These are phyloP conservation scores for Anethum foeniculum DNA, from an alignment of 140 eudicot species.

Conservation along the genomic window DNA sequence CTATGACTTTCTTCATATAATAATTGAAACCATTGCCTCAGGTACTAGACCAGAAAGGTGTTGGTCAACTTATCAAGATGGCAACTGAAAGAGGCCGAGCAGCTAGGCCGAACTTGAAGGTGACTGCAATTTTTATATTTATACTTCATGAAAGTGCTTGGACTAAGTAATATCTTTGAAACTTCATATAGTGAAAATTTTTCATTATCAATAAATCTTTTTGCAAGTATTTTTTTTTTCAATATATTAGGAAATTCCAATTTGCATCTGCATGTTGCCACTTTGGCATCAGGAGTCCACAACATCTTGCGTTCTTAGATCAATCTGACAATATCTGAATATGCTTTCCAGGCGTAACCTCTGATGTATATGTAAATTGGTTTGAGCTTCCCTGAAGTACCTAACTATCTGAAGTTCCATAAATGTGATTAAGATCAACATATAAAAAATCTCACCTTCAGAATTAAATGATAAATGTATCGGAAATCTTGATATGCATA, in stretches of 20 bases:
- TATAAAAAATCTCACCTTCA: neutral
- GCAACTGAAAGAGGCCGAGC: conserved; percentile 90
- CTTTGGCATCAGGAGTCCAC: neutral
- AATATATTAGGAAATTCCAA: neutral
- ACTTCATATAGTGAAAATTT: neutral
- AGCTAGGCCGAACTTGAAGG: conserved; percentile 89
- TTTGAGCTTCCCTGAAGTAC: neutral
- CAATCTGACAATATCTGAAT: neutral
- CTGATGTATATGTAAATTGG: neutral
- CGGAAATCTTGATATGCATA: neutral
- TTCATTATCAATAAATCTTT: neutral
- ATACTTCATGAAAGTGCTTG: neutral
- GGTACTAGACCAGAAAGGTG: conserved; percentile 98
- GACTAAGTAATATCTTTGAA: neutral
- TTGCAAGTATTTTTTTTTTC: neutral
- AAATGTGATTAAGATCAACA: neutral
- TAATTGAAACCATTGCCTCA: conserved; percentile 5
- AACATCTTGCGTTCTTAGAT: neutral
- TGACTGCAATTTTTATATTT: conserved; percentile 11
- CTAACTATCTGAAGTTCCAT: neutral
- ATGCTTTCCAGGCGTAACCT: neutral
- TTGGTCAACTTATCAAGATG: conserved; percentile 84
- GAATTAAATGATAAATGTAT: neutral
- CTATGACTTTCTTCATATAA: neutral
- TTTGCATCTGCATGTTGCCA: neutral